Evolutionary conservation across 2,329 filamentous ascomycete species (phyloP).

Genomic region (Talaromyces sp.): DNA sequence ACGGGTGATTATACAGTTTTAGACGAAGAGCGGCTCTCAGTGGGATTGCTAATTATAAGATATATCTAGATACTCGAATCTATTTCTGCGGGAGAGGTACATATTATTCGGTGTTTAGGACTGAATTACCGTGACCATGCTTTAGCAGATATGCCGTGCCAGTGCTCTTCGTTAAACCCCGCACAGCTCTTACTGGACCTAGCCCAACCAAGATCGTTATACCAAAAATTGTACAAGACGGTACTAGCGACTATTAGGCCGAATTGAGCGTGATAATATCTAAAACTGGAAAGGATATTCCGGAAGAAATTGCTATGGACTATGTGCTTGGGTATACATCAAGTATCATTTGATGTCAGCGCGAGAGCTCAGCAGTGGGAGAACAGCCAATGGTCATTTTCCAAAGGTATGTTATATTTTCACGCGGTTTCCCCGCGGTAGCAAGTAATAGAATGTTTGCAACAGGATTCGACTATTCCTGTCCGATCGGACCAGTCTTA

Average conservation of each 20-base stretch:
- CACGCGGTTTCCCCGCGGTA: no score
- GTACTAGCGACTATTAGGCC: conserved; percentile 37
- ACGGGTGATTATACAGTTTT: neutral
- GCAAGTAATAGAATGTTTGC: neutral
- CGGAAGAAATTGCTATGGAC: conserved; percentile 30
- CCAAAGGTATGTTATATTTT: conserved; percentile 25
- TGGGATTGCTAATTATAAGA: no score
- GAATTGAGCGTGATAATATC: conserved; percentile 35
- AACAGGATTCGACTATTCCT: conserved; percentile 28
- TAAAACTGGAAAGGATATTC: conserved; percentile 34
- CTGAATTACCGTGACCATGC: conserved; percentile 36
- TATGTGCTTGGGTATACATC: conserved; percentile 38
- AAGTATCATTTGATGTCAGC: conserved; percentile 36
- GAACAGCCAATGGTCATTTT: conserved; percentile 37
- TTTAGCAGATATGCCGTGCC: neutral
- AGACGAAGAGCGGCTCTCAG: no score
- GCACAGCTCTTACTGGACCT: conserved; percentile 29
- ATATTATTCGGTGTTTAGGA: conserved; percentile 42
- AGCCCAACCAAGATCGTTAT: conserved; percentile 24
- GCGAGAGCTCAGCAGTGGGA: conserved; percentile 33
- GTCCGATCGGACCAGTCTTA: conserved; percentile 32
- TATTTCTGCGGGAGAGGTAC: conserved; percentile 23
- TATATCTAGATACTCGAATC: no score
- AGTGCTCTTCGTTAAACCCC: conserved; percentile 24
- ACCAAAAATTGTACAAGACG: conserved; percentile 29